Evolutionary conservation across 1,284 basidiomycete genomes (phyloP), one percentile per base, ranked within the genome.

Genomic region (Thelephora terrestris): DNA sequence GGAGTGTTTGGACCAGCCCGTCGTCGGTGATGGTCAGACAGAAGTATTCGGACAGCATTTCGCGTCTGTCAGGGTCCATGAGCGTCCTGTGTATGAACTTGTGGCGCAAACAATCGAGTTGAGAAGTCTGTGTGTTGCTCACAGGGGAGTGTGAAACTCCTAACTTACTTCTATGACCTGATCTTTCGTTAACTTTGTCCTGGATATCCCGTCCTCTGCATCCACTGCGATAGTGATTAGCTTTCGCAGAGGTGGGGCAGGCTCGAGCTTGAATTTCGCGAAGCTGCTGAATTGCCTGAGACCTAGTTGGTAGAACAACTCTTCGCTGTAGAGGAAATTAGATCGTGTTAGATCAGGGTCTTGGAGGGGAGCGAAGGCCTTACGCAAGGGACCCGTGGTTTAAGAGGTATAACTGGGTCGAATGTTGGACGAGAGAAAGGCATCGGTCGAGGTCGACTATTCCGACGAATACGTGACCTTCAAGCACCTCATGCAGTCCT

Each of bases 11-110:
- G 4, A 98, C 68, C 10, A 71, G 63, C 0, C 89, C 91, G 0
- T 76, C 66, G 0, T 72, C 67, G 3, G 75, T 73, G 49, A 97
- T 81, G 35, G 69, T 64, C 18, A 99, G 63, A 0, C 82, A 86
- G 60, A 98, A 99, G 66, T 99, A 98, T 58, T 98, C 95, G 7
- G 80, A 70, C 1, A 99, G 69, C 94, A 99, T 97, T 10, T 86
- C 86, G 4, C 85, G 75, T 14, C 78, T 76, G 29, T 32, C 29
- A 6, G 29, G 9, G 1, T 65, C 57, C 49, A 78, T 68, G 6
- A 90, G 61, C 9, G 75, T 75, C 17, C 73, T 65, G 7, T 72
- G 62, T 42, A 90, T 87, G 46, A 72, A 71, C 86, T 89, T 49
- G 16, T 29, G 1, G 24, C 7, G 47, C 10, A 52, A 7, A 24